These are phyloP conservation scores for Phylloporus sp. DNA, from an alignment of 768 basidiomycete species.

Conservation along the genomic window DNA sequence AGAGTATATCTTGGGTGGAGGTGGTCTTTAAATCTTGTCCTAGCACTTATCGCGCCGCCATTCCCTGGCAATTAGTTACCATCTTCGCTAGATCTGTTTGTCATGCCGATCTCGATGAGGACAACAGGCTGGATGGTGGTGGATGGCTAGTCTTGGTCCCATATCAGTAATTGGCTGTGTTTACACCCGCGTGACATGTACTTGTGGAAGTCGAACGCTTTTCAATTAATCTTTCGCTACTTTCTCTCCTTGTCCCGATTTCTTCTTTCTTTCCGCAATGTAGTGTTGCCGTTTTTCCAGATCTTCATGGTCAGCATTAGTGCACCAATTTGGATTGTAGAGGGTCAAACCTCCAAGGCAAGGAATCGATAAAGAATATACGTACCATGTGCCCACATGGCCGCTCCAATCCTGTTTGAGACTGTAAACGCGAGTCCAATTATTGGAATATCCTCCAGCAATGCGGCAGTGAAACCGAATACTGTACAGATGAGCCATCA, in stretches of 20 bases:
- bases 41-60: not conserved
- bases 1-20: slow-evolving; percentile 85
- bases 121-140: not conserved
- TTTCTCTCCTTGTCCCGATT: not conserved
- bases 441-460: slow-evolving; percentile 80
- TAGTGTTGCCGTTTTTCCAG: slow-evolving; percentile 57
- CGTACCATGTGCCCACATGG: slow-evolving; percentile 89
- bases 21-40: slow-evolving; percentile 39
- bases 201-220: not conserved
- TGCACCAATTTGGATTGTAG: not conserved
- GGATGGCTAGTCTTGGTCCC: too few relatives aligned
- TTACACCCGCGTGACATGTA: not conserved
- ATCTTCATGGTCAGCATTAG: slow-evolving; percentile 36
- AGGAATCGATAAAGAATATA: not conserved
- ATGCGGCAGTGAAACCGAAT: slow-evolving; percentile 81
- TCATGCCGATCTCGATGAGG: not conserved
- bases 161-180: not conserved
- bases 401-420: slow-evolving; percentile 86
- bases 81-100: too few relatives aligned
- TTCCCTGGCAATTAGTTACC: not conserved
- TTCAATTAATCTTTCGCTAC: not conserved
- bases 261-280: slow-evolving; percentile 32
- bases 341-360: not conserved
- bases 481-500: slow-evolving; percentile 35
- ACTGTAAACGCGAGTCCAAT: slow-evolving; percentile 78